Evolutionary conservation across 305 asterid species (phyloP).

Genomic region (Solanum chacoense): DNA sequence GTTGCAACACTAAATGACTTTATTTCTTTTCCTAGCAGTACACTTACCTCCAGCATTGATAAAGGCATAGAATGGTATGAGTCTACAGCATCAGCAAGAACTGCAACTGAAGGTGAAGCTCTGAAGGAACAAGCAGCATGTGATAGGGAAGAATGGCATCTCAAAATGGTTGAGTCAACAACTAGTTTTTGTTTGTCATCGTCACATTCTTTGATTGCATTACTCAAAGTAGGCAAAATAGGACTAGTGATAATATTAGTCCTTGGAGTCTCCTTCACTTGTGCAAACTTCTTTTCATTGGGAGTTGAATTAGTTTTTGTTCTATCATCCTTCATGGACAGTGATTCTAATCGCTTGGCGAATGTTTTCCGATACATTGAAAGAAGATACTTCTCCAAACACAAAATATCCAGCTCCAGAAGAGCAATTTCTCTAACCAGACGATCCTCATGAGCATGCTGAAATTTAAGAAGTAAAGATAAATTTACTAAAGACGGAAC

Average conservation of each 20-base stretch:
- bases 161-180: constrained; percentile 40
- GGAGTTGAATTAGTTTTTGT: constrained; percentile 10
- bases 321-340: constrained; percentile 17
- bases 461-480: background rate
- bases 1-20: background rate
- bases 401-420: constrained; percentile 61
- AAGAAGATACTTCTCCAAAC: constrained; percentile 74
- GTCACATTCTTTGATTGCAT: constrained; percentile 6
- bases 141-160: constrained; percentile 84
- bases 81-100: constrained; percentile 38
- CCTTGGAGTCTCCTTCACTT: constrained; percentile 10
- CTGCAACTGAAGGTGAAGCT: constrained; percentile 33
- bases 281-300: constrained; percentile 5
- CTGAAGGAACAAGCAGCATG: constrained; percentile 54
- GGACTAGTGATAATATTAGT: background rate
- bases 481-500: background rate
- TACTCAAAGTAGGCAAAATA: constrained; percentile 3
- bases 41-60: constrained; percentile 69
- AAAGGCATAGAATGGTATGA: constrained; percentile 75
- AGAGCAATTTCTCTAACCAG: constrained; percentile 46
- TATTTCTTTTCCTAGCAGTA: background rate
- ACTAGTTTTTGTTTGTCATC: constrained; percentile 33
- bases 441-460: constrained; percentile 26
- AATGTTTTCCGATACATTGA: constrained; percentile 52
- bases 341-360: constrained; percentile 26